These are phyloP conservation scores for Cokeromyces recurvatus DNA, from an alignment of 371 early-diverging fungal genomes.

Conservation along the genomic window DNA sequence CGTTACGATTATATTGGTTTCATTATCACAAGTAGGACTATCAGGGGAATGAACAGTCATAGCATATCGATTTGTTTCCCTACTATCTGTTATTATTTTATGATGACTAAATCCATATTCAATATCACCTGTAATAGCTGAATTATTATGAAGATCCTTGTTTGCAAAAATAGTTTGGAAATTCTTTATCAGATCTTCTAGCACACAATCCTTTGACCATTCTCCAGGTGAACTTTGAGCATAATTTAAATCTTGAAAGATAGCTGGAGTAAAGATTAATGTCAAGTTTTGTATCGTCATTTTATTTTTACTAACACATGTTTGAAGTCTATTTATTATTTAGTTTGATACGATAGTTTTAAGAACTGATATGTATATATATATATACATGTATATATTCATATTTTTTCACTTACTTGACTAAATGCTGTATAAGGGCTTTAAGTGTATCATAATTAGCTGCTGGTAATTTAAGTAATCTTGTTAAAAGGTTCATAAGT, in stretches of 20 bases:
- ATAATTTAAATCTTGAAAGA: slow-evolving; percentile 57
- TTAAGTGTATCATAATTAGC: slow-evolving; percentile 57
- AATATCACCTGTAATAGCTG: slow-evolving; percentile 45
- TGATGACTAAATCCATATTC: slow-evolving; percentile 33
- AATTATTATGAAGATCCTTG: slow-evolving; percentile 40
- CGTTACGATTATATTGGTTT: not conserved
- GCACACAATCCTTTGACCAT: slow-evolving; percentile 42
- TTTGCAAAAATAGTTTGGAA: slow-evolving; percentile 36
- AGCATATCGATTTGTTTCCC: slow-evolving; percentile 17
- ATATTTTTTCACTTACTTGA: slow-evolving; percentile 28
- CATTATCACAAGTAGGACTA: slow-evolving; percentile 15
- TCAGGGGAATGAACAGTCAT: slow-evolving; percentile 20
- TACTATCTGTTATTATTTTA: not conserved
- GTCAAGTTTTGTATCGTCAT: slow-evolving; percentile 52
- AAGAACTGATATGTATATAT: too few species aligned
- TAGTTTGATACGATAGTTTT: not conserved
- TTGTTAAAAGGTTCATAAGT: slow-evolving; percentile 45
- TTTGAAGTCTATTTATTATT: slow-evolving; percentile 6
- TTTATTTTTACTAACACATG: slow-evolving; percentile 51
- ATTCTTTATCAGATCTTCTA: slow-evolving; percentile 43
- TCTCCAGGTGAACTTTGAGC: slow-evolving; percentile 40
- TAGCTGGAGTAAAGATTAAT: slow-evolving; percentile 56
- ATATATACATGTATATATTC: too few species aligned
- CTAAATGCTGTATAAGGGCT: slow-evolving; percentile 47
- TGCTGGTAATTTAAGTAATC: slow-evolving; percentile 46